phyloP scores from a whole-genome alignment of 192 early-diverging fungal species.

The Glomus cerebriforme region DNA sequence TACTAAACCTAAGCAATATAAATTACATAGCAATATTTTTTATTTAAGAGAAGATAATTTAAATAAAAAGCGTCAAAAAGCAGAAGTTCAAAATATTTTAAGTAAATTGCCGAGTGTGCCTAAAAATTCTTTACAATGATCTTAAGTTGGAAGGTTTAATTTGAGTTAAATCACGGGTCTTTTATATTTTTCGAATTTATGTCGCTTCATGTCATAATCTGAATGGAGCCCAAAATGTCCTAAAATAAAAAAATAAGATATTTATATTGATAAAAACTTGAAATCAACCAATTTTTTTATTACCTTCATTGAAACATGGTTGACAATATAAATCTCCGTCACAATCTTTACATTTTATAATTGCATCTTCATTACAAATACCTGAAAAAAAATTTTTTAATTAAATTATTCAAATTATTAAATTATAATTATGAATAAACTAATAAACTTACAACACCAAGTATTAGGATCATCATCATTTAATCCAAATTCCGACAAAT shows the following conservation, averaged over 20 bases:
- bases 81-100: conserved; percentile 33
- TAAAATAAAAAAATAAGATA: background rate
- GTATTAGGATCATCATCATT: background rate
- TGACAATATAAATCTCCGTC: conserved; percentile 35
- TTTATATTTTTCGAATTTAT: conserved; percentile 27
- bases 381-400: conserved; percentile 8
- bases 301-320: conserved; percentile 33
- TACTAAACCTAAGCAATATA: conserved; percentile 36
- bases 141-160: background rate
- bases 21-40: conserved; percentile 47
- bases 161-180: background rate
- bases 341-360: conserved; percentile 31
- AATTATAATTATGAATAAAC: too few relatives aligned
- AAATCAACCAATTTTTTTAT: background rate
- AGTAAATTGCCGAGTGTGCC: conserved; percentile 44
- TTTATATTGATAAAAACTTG: background rate
- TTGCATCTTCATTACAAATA: conserved; percentile 40
- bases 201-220: conserved; percentile 27
- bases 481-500: conserved; percentile 12
- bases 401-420: too few relatives aligned
- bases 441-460: conserved; percentile 26
- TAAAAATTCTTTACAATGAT: conserved; percentile 12
- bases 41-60: conserved; percentile 43
- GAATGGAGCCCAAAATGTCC: conserved; percentile 25
- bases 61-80: conserved; percentile 36